phyloP scores from a whole-genome alignment of 192 early-diverging fungal genomes.

The Backusella liffmaniae region DNA sequence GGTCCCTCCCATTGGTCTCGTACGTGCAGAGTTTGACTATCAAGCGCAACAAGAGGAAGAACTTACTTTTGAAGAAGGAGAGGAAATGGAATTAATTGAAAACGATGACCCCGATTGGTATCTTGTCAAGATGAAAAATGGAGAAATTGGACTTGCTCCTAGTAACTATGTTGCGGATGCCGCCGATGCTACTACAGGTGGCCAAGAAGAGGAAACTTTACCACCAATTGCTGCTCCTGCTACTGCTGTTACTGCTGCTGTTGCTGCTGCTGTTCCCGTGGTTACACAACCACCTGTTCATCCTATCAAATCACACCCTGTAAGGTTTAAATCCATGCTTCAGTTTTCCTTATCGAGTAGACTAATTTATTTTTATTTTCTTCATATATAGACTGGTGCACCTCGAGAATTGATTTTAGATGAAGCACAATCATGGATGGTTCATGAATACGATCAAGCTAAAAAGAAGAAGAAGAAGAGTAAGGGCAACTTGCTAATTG shows the following conservation, averaged over 20 bases:
- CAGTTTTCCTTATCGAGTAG: conserved; percentile 2
- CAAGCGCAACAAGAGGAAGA: conserved; percentile 85
- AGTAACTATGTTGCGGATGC: conserved; percentile 75
- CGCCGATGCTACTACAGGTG: conserved; percentile 1
- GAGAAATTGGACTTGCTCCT: conserved; percentile 81
- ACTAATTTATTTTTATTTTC: conserved; percentile 6
- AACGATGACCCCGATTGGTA: conserved; percentile 93
- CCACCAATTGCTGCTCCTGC: background rate
- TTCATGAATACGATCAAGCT: conserved; percentile 55
- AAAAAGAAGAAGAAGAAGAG: conserved; percentile 78
- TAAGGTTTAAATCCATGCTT: conserved; percentile 6
- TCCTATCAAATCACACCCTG: conserved; percentile 4
- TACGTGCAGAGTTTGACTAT: conserved; percentile 81
- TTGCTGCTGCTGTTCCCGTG: background rate
- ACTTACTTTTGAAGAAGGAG: conserved; percentile 74
- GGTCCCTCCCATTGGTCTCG: conserved; percentile 55
- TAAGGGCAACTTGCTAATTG: conserved; percentile 64
- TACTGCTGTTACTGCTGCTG: background rate
- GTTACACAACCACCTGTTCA: background rate
- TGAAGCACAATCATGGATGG: conserved; percentile 51
- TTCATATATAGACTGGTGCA: background rate
- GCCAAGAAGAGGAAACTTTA: background rate
- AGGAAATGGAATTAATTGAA: conserved; percentile 73
- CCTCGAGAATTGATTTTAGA: conserved; percentile 6
- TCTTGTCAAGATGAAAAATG: conserved; percentile 66